Conservation (phyloP, 768 basidiomycete genomes). For the Tricholoma flavovirens region DNA sequence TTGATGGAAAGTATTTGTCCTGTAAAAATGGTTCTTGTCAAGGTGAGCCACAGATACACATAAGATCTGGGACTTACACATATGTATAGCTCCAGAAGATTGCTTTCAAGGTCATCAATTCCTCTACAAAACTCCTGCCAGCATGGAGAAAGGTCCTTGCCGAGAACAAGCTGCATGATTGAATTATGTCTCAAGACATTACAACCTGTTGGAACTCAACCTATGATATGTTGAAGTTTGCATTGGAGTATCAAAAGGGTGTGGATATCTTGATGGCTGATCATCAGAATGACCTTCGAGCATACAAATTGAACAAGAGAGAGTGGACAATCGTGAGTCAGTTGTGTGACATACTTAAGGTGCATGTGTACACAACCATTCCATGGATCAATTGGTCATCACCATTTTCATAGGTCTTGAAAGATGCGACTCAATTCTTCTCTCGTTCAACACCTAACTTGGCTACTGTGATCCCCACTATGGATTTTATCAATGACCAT, state of each 20-base stretch:
- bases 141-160: neutral
- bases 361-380: constrained; percentile 1
- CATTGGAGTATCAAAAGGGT: constrained; percentile 18
- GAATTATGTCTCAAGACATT: constrained; percentile 25
- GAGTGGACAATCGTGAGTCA: constrained; percentile 26
- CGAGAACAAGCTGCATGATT: neutral
- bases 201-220: no score
- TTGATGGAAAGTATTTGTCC: neutral
- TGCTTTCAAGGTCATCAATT: neutral
- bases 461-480: constrained; percentile 29
- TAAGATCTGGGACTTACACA: no score
- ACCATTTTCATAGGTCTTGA: constrained; percentile 21
- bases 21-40: neutral
- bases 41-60: no score
- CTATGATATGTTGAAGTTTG: no score
- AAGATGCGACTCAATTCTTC: constrained; percentile 28
- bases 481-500: constrained; percentile 27
- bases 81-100: neutral
- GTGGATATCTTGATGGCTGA: constrained; percentile 18
- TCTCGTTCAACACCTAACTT: constrained; percentile 21
- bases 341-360: constrained; percentile 21
- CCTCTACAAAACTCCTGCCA: neutral
- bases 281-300: constrained; percentile 6
- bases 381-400: neutral
- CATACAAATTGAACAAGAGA: constrained; percentile 11